A percentile compares a stretch with the other conserved stretches of the same genome.
phyloP scores from a whole-genome alignment of 2,329 filamentous ascomycete species.

The Colletotrichum australisinense region DNA sequence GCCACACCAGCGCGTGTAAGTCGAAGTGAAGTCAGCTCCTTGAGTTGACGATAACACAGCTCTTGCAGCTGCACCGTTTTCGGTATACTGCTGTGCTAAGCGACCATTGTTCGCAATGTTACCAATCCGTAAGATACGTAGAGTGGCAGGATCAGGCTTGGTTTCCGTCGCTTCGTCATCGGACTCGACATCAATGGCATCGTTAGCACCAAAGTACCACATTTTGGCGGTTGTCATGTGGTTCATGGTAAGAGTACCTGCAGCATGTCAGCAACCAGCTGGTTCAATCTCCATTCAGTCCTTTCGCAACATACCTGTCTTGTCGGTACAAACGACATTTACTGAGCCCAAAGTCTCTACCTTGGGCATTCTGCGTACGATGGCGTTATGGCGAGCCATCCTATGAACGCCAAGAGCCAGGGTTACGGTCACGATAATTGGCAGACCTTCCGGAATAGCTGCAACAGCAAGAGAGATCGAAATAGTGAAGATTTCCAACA shows the following conservation, averaged over 20 bases:
- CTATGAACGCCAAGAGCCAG: conserved; percentile 93
- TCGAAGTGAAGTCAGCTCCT: conserved; percentile 68
- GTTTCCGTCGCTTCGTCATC: conserved; percentile 65
- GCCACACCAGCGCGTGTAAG: conserved; percentile 91
- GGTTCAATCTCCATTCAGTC: neutral
- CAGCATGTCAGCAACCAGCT: neutral
- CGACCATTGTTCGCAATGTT: conserved; percentile 97
- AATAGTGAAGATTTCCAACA: conserved; percentile 97
- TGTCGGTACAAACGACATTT: conserved; percentile 99
- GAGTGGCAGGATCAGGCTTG: conserved; percentile 77
- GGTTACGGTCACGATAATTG: conserved; percentile 98
- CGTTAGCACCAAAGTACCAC: conserved; percentile 86
- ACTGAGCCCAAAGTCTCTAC: conserved; percentile 98
- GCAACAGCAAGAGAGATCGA: conserved; percentile 96
- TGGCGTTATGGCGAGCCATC: conserved; percentile 95
- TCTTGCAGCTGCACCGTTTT: conserved; percentile 76
- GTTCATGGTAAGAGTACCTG: conserved; percentile 92
- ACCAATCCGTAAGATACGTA: conserved; percentile 87
- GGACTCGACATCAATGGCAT: conserved; percentile 63
- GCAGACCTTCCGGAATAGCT: conserved; percentile 93
- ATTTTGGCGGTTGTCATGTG: conserved; percentile 98
- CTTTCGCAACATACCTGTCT: conserved; percentile 72
- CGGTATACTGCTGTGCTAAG: conserved; percentile 78
- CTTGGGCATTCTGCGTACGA: conserved; percentile 94
- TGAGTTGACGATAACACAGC: conserved; percentile 89